A percentile compares a stretch with the other conserved stretches of the same genome.
Evolutionary conservation across 2,329 filamentous ascomycete genomes (phyloP).

Genomic region (Fusarium metavorans): DNA sequence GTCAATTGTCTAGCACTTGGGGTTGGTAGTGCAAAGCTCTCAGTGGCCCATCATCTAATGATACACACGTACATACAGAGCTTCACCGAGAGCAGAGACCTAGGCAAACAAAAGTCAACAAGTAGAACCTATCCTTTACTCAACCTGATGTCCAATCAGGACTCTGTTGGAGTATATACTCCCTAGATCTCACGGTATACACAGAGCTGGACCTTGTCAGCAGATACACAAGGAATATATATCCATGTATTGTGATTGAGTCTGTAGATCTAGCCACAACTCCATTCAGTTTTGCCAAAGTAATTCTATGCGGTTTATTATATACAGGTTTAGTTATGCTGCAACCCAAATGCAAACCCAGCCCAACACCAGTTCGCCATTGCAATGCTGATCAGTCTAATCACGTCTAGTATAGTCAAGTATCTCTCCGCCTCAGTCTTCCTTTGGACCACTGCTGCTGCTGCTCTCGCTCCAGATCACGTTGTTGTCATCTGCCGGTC

Average conservation of each 20-base stretch:
- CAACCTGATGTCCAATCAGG: background rate
- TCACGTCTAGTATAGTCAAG: background rate
- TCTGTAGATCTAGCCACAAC: background rate
- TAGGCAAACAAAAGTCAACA: background rate
- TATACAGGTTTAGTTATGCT: conserved; percentile 3
- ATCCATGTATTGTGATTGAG: background rate
- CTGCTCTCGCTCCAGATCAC: conserved; percentile 25
- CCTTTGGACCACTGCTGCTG: conserved; percentile 9
- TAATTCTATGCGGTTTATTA: background rate
- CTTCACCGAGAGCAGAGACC: background rate
- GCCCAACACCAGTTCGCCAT: conserved; percentile 27
- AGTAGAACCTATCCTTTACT: background rate
- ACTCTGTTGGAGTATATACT: background rate
- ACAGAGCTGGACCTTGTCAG: background rate
- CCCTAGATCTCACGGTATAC: background rate
- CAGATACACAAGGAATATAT: background rate
- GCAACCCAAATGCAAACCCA: background rate
- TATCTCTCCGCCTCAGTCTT: conserved; percentile 8
- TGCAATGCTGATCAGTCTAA: conserved; percentile 16
- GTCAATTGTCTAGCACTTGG: background rate
- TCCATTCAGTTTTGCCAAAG: background rate
- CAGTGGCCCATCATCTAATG: background rate
- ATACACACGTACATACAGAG: background rate
- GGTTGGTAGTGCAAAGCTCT: background rate
- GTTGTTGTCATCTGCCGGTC: conserved; percentile 17